phyloP scores from a whole-genome alignment of 106 monocot genomes.

The Triglochin maritima region DNA sequence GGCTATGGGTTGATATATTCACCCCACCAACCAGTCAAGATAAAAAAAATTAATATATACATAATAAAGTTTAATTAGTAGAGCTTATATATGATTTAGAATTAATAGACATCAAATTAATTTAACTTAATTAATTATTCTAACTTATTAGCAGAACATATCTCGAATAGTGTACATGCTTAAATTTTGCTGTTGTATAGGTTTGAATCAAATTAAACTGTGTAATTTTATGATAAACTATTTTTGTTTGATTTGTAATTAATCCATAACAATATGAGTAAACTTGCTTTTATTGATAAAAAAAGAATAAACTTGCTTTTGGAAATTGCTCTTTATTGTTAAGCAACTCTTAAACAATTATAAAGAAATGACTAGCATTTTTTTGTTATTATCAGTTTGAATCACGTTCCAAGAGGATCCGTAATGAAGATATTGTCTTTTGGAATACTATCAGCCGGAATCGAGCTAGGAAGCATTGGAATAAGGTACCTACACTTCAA shows the following conservation, averaged over 20 bases:
- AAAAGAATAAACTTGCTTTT: not conserved
- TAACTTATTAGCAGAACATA: no score
- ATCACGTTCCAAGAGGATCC: slow-evolving; percentile 52
- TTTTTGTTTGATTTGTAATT: not conserved
- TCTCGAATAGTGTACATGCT: no score
- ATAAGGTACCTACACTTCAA: slow-evolving; percentile 31
- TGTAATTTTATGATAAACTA: not conserved
- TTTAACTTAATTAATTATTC: no score
- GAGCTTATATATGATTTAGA: no score
- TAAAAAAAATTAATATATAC: no score
- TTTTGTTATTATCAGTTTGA: slow-evolving; percentile 36
- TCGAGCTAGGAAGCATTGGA: slow-evolving; percentile 61
- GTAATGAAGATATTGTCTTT: slow-evolving; percentile 48
- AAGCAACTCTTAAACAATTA: not conserved
- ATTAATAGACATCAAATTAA: no score
- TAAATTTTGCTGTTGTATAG: no score
- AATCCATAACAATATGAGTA: not conserved
- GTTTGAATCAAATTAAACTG: not conserved
- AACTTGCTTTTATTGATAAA: not conserved
- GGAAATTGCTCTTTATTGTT: not conserved
- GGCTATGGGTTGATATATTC: no score
- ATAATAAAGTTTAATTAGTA: no score
- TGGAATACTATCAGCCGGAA: slow-evolving; percentile 29
- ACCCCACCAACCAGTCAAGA: no score
- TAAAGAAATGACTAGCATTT: no score